Percentiles rank a stretch among this genome's conserved stretches.
phyloP scores from a whole-genome alignment of 768 basidiomycete species.

The Boletus huronensis region DNA sequence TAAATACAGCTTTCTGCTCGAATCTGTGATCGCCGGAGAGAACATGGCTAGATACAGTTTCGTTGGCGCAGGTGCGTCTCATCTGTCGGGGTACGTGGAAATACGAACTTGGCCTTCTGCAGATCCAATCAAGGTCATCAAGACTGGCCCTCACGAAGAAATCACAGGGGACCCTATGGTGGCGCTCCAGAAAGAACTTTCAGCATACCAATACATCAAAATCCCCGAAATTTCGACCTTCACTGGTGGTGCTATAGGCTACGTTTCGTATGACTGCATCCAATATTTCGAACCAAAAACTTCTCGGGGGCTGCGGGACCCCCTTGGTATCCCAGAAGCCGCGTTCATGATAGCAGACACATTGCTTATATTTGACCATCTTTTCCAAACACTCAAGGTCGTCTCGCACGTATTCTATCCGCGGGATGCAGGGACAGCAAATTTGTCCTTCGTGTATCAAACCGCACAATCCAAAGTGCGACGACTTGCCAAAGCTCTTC shows the following conservation, averaged over 20 bases:
- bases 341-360: conserved; percentile 97
- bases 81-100: background rate
- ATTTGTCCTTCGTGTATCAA: conserved; percentile 82
- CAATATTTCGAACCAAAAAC: conserved; percentile 97
- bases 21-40: conserved; percentile 89
- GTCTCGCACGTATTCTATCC: conserved; percentile 95
- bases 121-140: conserved; percentile 94
- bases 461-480: conserved; percentile 82
- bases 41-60: conserved; percentile 93
- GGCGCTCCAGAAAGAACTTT: conserved; percentile 80
- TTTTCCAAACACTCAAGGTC: conserved; percentile 91
- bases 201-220: conserved; percentile 84
- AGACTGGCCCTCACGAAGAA: conserved; percentile 82
- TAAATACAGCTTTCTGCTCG: conserved; percentile 91
- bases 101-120: background rate
- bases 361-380: conserved; percentile 93
- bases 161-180: conserved; percentile 83
- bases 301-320: conserved; percentile 66
- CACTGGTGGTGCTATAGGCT: conserved; percentile 96
- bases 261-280: conserved; percentile 95
- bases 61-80: conserved; percentile 81
- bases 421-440: conserved; percentile 57
- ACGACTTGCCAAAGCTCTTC: conserved; percentile 69
- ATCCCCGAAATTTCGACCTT: conserved; percentile 92
- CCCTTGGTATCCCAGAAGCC: conserved; percentile 87